phyloP scores from a whole-genome alignment of 2,329 filamentous ascomycete genomes.

The Apiospora pterosperma region DNA sequence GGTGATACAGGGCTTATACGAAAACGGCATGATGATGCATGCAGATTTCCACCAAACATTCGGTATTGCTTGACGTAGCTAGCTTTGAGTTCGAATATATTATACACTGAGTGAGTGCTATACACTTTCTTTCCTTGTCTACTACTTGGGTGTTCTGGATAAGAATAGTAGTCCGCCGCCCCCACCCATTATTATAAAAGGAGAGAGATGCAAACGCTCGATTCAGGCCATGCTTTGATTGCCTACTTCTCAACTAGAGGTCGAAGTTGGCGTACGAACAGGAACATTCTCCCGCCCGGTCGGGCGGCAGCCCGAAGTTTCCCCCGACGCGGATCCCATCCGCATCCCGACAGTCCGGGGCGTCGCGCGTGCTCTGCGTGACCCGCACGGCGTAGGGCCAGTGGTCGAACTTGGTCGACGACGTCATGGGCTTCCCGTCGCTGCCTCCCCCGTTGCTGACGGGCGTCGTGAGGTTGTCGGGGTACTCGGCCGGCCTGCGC shows the following conservation, averaged over 20 bases:
- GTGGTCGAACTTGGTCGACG: conserved; percentile 33
- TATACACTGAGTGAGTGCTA: too few species aligned
- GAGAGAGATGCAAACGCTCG: background rate
- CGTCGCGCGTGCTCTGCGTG: conserved; percentile 44
- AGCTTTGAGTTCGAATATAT: too few species aligned
- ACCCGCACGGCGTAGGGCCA: conserved; percentile 61
- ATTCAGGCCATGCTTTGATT: background rate
- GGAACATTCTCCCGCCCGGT: conserved; percentile 27
- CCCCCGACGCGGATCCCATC: conserved; percentile 31
- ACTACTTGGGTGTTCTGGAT: too few species aligned
- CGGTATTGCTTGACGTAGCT: too few species aligned
- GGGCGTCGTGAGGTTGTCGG: conserved; percentile 18
- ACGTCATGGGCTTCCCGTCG: conserved; percentile 9
- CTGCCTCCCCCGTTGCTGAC: conserved; percentile 6
- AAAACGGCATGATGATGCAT: background rate
- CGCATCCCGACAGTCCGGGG: conserved; percentile 51
- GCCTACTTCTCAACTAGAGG: background rate
- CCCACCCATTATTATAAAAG: too few species aligned
- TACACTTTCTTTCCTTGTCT: too few species aligned
- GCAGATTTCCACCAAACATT: too few species aligned
- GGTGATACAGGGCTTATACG: background rate
- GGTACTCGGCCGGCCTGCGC: conserved; percentile 28
- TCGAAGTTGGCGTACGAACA: conserved; percentile 37
- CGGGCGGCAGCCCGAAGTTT: conserved; percentile 28
- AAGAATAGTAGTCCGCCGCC: too few species aligned